Evolutionary conservation across 345 rosid genomes (phyloP), one percentile per base, ranked within the genome.

Genomic region (Brassica nigra): DNA sequence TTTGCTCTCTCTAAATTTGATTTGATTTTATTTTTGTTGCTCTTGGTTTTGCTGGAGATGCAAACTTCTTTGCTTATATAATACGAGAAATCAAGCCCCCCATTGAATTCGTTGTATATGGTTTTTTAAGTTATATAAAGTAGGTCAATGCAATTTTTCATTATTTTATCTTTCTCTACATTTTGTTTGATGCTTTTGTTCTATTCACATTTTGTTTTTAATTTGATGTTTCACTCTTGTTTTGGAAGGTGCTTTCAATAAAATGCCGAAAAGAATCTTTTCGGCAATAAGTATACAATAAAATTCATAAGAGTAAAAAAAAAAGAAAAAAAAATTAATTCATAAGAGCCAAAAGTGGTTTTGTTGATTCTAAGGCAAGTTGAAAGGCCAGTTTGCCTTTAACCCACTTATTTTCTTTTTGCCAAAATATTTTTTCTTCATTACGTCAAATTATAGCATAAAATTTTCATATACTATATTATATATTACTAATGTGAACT

Each of bases 41-140:
- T 86, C 84, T 70, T 84, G 90, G 30, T 65, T 80, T 57, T 52
- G 36, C 6, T 11, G 36, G 18, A n/a, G 18, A n/a, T 65, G 79
- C 28, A 69, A 81, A 64, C 37, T 70, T 62, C 81, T 66, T 70
- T 39, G 15, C 37, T 84, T 90, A 88, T 88, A 90, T 85, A 90
- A 30, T 66, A 54, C 66, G 31, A 70, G 39, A 70, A 54, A 68
- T 28, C 31, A 42, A 70, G 79, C 76, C 72, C 68, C 68, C 76
- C 68, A 55, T 71, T 62, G 65, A 62, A 33, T 37, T 47, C 28
- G 14, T 27, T 28, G 73, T 28, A 11, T 10, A 27, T 10, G 16
- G 0, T 18, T 18, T 27, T 14, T 71, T 33, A 36, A 59, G 28
- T 4, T 63, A 27, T 36, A 71, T 27, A 71, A 15, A 49, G 42